Base-by-base conservation (phyloP, 2,329 filamentous ascomycete species). In the Ceratocystis ficicola region DNA sequence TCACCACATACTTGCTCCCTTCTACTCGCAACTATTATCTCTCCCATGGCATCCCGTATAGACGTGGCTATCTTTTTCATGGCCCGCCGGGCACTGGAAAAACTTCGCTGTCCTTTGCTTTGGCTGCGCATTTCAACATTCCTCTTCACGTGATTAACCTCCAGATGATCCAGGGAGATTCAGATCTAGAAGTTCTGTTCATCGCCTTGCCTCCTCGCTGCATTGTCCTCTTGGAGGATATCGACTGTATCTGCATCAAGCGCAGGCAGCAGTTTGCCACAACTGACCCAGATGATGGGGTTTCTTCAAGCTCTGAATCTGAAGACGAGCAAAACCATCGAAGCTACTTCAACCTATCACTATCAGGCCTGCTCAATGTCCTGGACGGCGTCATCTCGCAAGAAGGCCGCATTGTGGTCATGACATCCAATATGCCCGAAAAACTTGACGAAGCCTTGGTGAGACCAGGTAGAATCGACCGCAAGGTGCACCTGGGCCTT, bases 381-480 rank as follows among this genome's bases (percentile, higher is more conserved):
- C 90, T 95, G 68, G 89, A 95, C 71, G 88, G 90, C 65, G 88
- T 91, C 0, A 87, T 87, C 0, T 88, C 85, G 2, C 87, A 89
- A 70, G 89, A 93, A 75, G 89, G 88, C 30, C 83, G 88, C 59
- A 83, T 93, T 12, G 80, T 93, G 20, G 86, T 93, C 76, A 90
- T 92, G 86, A 92, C 89, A 0, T 90, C 87, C 41, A 94, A 93
- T 74, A 82, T 84, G 68, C 86, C 86, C 2, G 85, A 92, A 70
- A 79, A 82, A 15, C 81, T 93, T 0, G 88, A 92, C 71, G 81
- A 85, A 59, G 88, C 88, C 0, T 79, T 94, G 5, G 85, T 91
- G 62, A 80, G 88, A 0, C 87, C 89, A 0, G 88, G 88, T 0
- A 80, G 87, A 1, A 85, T 92, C 3, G 88, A 92, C 69, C 76